A percentile compares a stretch with the other conserved stretches of the same genome.
phyloP scores from a whole-genome alignment of 2,329 filamentous ascomycete species.

The Pleurostoma richardsiae region DNA sequence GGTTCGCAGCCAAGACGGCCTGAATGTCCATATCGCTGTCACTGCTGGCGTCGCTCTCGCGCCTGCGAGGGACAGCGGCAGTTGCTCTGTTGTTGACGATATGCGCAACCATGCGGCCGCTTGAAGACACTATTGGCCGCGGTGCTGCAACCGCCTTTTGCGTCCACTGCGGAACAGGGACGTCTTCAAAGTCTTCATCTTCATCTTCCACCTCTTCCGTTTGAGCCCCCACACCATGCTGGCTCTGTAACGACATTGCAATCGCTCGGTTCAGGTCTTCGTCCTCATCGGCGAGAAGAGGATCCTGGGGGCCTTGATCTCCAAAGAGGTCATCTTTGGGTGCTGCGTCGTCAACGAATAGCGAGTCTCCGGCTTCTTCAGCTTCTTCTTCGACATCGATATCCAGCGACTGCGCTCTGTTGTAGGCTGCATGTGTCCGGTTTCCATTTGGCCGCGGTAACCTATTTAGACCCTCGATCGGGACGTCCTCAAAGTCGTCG shows the following conservation, averaged over 20 bases:
- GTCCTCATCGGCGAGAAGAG: constrained; percentile 28
- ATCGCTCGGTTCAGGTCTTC: constrained; percentile 77
- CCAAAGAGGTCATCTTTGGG: constrained; percentile 23
- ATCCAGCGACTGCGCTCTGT: constrained; percentile 1
- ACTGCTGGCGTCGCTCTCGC: constrained; percentile 50
- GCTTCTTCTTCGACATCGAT: constrained; percentile 30
- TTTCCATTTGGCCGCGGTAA: constrained; percentile 56
- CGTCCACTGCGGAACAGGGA: constrained; percentile 48
- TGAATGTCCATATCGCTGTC: constrained; percentile 79
- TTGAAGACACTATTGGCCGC: constrained; percentile 45
- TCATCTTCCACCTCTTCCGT: constrained; percentile 28
- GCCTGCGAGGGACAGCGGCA: constrained; percentile 47
- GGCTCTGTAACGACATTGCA: constrained; percentile 73
- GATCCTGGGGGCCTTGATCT: constrained; percentile 20
- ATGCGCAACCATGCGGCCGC: constrained; percentile 62
- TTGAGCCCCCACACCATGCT: constrained; percentile 35
- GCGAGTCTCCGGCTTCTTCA: constrained; percentile 30
- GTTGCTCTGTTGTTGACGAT: constrained; percentile 70
- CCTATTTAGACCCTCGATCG: constrained; percentile 83
- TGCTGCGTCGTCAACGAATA: constrained; percentile 44
- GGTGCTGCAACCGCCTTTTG: constrained; percentile 47
- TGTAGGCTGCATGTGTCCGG: constrained; percentile 4
- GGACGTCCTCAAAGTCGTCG: constrained; percentile 86
- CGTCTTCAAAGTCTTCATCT: constrained; percentile 44
- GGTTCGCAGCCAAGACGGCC: constrained; percentile 68